Percentiles rank a stretch among this genome's conserved stretches.
Conservation (phyloP, 345 rosid species). For the Gossypium thurberi region DNA sequence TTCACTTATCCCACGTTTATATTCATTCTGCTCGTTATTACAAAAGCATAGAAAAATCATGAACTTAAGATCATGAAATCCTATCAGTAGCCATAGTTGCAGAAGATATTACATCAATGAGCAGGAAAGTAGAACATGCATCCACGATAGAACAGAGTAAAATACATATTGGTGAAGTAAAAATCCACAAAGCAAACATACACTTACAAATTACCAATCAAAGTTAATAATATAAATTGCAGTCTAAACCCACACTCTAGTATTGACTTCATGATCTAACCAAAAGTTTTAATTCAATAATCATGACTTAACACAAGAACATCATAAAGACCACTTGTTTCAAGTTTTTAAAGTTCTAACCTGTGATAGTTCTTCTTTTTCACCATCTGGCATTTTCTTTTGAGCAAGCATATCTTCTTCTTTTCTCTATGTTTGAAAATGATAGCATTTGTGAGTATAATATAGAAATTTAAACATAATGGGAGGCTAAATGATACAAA, state of each 20-base stretch:
- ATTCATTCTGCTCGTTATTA: conserved; percentile 65
- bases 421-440: conserved; percentile 56
- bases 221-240: background rate
- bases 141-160: background rate
- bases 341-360: conserved; percentile 24
- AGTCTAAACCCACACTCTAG: background rate
- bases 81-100: background rate
- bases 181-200: background rate
- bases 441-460: conserved; percentile 16
- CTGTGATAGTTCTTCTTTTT: conserved; percentile 95
- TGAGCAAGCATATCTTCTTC: conserved; percentile 99
- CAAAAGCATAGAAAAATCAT: background rate
- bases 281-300: background rate
- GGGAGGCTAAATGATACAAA: background rate
- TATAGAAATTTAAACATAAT: background rate
- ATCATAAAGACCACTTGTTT: background rate
- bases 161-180: background rate
- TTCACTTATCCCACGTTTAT: conserved; percentile 92
- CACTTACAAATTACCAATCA: background rate
- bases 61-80: conserved; percentile 1
- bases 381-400: conserved; percentile 93
- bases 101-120: background rate
- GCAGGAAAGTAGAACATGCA: background rate
- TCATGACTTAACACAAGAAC: background rate
- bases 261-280: background rate